Base-by-base conservation (phyloP, 2,329 filamentous ascomycete species). In the Alternaria sp. region DNA sequence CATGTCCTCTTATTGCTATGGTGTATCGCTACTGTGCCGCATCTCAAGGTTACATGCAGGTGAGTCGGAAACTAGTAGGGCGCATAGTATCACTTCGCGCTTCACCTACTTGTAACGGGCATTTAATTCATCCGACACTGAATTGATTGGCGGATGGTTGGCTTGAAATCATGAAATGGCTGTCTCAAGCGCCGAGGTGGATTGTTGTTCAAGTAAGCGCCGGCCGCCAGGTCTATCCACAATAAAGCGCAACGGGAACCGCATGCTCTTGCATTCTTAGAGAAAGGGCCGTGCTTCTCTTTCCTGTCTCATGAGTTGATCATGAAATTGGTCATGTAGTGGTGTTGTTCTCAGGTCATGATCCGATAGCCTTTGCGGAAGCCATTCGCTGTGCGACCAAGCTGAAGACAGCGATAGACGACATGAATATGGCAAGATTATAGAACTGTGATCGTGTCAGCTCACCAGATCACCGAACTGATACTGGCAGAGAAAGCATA, bases 401-500 rank as follows among this genome's bases (percentile, higher is more conserved):
- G 78, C 95, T 97, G 83, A 98, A 97, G 63, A 97, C 89, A 8
- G 95, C 93, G 23, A 99, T 92, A 0, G 96, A 97, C 23, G 94
- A 96, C 85, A 99, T 95, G 83, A 98, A 99, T 3, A 98, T 85
- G 1, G 97, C 93, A 0, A 97, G 89, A 75, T 99, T 98, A 82
- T 99, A 99, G 80, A 99, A 99, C 96, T 97, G 73, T 40, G 10
- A 26, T 25, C 12, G 5, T 9, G 17, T 62, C 6, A 62, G 46
- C 55, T 28, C 25, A 23, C 26, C 6, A 9, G 15, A 19, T 46
- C 3, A 19, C 23, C 32, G 25, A 52, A 17, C 17, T 28, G 40
- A 23, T 9, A 25, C 40, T 19, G 19, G 7, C 21, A 13, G 47
- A n/a, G 23, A 17, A 23, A 32, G 59, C 91, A 76, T 83, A 97